Evolutionary conservation across 345 rosid species (phyloP).

Genomic region (Combretum micranthum): DNA sequence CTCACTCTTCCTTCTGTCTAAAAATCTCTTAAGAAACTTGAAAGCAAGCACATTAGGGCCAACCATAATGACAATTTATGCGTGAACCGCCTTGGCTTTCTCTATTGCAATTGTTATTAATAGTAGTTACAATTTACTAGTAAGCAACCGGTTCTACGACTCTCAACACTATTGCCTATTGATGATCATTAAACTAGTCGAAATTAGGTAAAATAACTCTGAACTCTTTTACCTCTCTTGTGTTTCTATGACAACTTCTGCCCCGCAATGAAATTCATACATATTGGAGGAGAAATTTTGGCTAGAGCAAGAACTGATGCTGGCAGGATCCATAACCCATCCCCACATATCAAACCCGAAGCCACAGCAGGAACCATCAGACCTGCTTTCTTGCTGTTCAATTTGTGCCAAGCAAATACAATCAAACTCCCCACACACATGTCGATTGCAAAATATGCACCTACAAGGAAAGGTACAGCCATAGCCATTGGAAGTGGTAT

Average conservation of each 20-base stretch:
- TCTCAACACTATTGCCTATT: no score
- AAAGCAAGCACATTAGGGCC: background rate
- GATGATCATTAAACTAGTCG: background rate
- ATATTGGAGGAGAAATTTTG: constrained; percentile 69
- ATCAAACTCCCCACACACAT: constrained; percentile 69
- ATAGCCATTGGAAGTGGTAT: constrained; percentile 94
- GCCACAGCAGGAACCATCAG: constrained; percentile 83
- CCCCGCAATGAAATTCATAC: constrained; percentile 53
- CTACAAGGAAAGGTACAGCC: constrained; percentile 93
- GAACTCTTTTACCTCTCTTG: no score
- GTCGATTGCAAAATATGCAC: constrained; percentile 81
- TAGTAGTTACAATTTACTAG: no score
- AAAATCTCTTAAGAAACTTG: background rate
- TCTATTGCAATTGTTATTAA: background rate
- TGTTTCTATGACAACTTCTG: background rate
- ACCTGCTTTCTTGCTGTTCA: constrained; percentile 40
- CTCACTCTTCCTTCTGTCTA: background rate
- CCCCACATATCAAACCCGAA: constrained; percentile 91
- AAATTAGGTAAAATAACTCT: background rate
- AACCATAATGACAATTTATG: background rate
- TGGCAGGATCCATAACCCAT: constrained; percentile 90
- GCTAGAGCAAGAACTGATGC: constrained; percentile 67
- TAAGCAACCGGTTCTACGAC: no score
- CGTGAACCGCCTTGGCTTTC: background rate
- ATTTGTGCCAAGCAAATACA: constrained; percentile 50